Evolutionary conservation across 2,329 filamentous ascomycete species (phyloP), one percentile per base, ranked within the genome.

Genomic region (Microcera coccophila): DNA sequence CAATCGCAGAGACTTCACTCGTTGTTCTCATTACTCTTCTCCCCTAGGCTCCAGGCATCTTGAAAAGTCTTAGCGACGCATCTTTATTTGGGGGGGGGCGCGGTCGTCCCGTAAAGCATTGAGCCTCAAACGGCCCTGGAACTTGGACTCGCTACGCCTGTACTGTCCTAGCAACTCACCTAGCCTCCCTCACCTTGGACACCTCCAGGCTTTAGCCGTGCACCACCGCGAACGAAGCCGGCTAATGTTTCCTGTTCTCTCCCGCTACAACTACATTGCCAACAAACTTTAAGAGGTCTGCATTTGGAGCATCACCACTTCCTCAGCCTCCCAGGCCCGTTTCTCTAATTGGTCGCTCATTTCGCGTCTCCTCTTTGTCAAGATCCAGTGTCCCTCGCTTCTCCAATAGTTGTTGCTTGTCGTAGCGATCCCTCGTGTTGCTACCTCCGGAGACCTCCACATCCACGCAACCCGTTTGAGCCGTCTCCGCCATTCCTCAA

Each of bases 301-400:
- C 29, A 17, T 8, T 17, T 32, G 29, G 29, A 32, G 29, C n/a
- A 32, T 32, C 29, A n/a, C 28, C 42, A 38, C 24, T 42, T 50
- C 41, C 29, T 37, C 37, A 36, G 44, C 49, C 45, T 55, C 50
- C 48, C 46, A 34, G 41, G 42, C 48, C 46, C 49, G 40, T 44
- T 45, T 48, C 50, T 48, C 44, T 39, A 28, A 38, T 36, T 44
- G 40, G 45, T 38, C 46, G 26, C 50, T 54, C 33, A 45, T 48
- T 44, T 54, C 42, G 48, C 42, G 45, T 50, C 54, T 54, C 54
- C 54, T 56, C 52, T 48, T 46, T 18, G 36, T 41, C n/a, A n/a
- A 41, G 55, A 49, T 42, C 48, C 45, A 54, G 43, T 41, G 50
- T 56, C 54, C 45, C 47, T 57, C 48, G 54, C 52, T 57, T 32